phyloP scores from a whole-genome alignment of 1,139 yeast genomes.

The Citeromyces siamensis region DNA sequence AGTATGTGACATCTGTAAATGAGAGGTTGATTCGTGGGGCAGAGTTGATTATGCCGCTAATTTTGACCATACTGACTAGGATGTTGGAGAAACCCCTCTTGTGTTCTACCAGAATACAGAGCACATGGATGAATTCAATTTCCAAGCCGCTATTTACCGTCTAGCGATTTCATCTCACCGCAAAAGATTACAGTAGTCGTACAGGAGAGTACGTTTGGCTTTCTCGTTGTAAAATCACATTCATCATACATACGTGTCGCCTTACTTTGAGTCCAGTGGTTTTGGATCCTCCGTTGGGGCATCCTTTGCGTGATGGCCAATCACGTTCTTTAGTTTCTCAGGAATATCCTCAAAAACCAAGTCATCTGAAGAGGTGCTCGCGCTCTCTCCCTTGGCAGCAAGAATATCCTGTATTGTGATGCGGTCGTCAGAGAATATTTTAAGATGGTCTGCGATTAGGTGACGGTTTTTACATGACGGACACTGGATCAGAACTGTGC shows the following conservation, averaged over 20 bases:
- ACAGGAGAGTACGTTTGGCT: no score
- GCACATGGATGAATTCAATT: no score
- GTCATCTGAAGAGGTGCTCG: slow-evolving; percentile 49
- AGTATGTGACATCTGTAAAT: no score
- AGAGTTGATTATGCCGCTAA: no score
- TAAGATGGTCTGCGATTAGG: slow-evolving; percentile 85
- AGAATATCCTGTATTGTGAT: slow-evolving; percentile 76
- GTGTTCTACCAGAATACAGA: no score
- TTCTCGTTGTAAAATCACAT: no score
- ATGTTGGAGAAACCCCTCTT: no score
- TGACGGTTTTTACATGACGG: slow-evolving; percentile 88
- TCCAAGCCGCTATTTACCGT: no score
- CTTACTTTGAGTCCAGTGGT: neutral
- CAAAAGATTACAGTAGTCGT: no score
- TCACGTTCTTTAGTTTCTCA: slow-evolving; percentile 35
- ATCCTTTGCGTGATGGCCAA: slow-evolving; percentile 57
- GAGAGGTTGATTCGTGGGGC: no score
- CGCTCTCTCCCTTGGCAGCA: slow-evolving; percentile 60
- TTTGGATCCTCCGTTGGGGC: slow-evolving; percentile 29
- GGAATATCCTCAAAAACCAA: slow-evolving; percentile 67
- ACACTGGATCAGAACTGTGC: slow-evolving; percentile 84
- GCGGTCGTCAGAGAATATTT: slow-evolving; percentile 65
- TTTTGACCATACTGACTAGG: no score
- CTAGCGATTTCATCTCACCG: no score
- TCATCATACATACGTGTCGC: neutral